Conservation (phyloP, 352 stramenopile species). For the Pythium insidiosum region DNA sequence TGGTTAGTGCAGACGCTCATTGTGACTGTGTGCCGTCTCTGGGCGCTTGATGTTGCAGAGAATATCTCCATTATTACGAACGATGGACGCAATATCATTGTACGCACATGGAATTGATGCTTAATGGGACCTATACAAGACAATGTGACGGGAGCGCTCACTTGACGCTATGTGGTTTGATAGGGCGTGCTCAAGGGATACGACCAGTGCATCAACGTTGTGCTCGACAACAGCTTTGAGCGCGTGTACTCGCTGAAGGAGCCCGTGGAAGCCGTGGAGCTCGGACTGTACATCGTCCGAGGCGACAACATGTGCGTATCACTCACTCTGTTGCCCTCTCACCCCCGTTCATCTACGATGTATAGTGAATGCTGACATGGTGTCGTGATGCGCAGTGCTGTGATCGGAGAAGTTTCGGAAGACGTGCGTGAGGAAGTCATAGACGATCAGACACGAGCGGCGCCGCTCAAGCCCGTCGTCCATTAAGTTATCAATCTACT, state of each 20-base stretch:
- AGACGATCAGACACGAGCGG: slow-evolving; percentile 77
- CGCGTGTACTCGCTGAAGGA: slow-evolving; percentile 88
- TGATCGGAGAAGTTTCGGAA: slow-evolving; percentile 83
- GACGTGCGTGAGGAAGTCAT: slow-evolving; percentile 88
- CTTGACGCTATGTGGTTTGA: neutral
- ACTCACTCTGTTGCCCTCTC: neutral
- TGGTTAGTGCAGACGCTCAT: no score
- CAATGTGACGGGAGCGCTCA: no score
- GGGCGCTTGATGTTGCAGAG: slow-evolving; percentile 25
- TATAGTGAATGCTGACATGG: neutral
- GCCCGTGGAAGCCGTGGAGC: slow-evolving; percentile 83
- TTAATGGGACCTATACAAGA: no score
- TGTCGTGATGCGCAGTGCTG: slow-evolving; percentile 27
- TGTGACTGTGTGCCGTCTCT: no score
- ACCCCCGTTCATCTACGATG: neutral
- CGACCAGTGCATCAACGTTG: slow-evolving; percentile 91
- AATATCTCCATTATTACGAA: slow-evolving; percentile 92
- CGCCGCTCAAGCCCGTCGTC: slow-evolving; percentile 87
- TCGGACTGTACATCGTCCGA: slow-evolving; percentile 91
- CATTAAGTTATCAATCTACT: slow-evolving; percentile 55
- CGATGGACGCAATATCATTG: slow-evolving; percentile 92
- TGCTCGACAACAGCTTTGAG: slow-evolving; percentile 92
- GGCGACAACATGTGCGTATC: slow-evolving; percentile 88
- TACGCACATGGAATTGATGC: slow-evolving; percentile 38
- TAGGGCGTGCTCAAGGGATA: slow-evolving; percentile 87